Base-by-base conservation (phyloP, 73 alveolate genomes). In the Paramecium sexaurelia region DNA sequence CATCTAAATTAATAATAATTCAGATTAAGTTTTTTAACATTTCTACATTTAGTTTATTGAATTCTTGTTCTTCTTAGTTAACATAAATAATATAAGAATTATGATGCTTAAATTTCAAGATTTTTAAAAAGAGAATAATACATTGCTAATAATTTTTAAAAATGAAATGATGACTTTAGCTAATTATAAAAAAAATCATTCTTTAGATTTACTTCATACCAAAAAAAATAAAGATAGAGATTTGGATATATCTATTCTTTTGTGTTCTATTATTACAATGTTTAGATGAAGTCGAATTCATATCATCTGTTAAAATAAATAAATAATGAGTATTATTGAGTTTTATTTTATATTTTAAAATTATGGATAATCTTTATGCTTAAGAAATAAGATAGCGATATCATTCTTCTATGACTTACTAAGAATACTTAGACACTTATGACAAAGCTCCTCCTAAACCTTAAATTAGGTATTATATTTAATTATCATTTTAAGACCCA, bases 281-380 rank as follows among this genome's bases (percentile, higher is more conserved):
- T 7, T 37, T 56, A 22, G 91, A 88, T 68, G 94, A 88, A 69
- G 94, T 88, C 7, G 94, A 88, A 51, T 88, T 88, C 13, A 69
- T 69, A 11, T 66, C 68, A 68, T 87, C 91, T 43, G 85, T 69
- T 68, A 9, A 6, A 32, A 26, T 61, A 61, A 61, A 61, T 61
- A 61, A 2, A 61, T 61, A 9, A 32, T 26, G 83, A 61, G 45
- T 61, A 29, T 61, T 61, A n/a, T 61, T 22, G 20, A 6, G 43
- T 61, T 61, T 61, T 61, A 61, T 61, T 61, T 26, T 26, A 13
- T 61, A 51, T 51, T 51, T 51, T 51, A 51, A 51, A 51, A 51
- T 51, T 51, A 51, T 51, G 67, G 67, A 51, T 51, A 19, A 51
- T 51, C 33, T 51, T 51, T 51, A 51, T 0, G 67, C 67, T 51